These are phyloP conservation scores for Diophrys sp. DNA, from an alignment of 73 alveolate genomes.

Conservation along the genomic window DNA sequence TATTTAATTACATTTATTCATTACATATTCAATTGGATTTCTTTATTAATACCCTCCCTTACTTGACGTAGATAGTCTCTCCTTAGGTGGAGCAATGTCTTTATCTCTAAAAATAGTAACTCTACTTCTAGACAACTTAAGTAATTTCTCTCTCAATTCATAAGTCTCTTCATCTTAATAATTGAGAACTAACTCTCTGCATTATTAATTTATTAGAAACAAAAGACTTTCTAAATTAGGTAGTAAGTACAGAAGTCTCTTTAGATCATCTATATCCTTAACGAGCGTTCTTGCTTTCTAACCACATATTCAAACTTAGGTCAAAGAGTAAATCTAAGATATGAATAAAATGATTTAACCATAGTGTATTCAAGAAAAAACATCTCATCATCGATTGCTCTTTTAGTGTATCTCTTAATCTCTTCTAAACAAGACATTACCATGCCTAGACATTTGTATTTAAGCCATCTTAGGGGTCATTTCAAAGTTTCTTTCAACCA, in stretches of 20 bases:
- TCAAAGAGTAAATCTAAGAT: not conserved
- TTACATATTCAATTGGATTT: too few species aligned
- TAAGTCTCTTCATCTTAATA: not conserved
- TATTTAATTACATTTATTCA: too few species aligned
- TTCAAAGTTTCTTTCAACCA: constrained; percentile 15
- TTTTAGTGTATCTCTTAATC: constrained; percentile 14
- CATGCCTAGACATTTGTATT: constrained; percentile 24
- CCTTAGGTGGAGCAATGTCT: too few species aligned
- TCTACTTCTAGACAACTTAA: not conserved
- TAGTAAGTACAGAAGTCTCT: constrained; percentile 6
- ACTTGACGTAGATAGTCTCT: too few species aligned
- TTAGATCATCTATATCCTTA: constrained; percentile 17
- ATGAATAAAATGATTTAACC: not conserved
- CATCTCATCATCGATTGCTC: constrained; percentile 18
- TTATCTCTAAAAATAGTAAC: not conserved
- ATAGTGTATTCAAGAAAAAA: constrained; percentile 22
- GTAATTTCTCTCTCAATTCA: not conserved
- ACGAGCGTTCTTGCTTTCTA: constrained; percentile 25
- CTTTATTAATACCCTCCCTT: too few species aligned
- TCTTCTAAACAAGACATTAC: constrained; percentile 32
- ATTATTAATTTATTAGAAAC: not conserved
- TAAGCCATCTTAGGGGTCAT: constrained; percentile 26
- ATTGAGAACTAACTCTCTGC: not conserved
- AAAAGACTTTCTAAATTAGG: not conserved
- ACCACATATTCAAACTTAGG: constrained; percentile 16